phyloP scores from a whole-genome alignment of 2,329 filamentous ascomycete species.

The Ascochyta fabae region DNA sequence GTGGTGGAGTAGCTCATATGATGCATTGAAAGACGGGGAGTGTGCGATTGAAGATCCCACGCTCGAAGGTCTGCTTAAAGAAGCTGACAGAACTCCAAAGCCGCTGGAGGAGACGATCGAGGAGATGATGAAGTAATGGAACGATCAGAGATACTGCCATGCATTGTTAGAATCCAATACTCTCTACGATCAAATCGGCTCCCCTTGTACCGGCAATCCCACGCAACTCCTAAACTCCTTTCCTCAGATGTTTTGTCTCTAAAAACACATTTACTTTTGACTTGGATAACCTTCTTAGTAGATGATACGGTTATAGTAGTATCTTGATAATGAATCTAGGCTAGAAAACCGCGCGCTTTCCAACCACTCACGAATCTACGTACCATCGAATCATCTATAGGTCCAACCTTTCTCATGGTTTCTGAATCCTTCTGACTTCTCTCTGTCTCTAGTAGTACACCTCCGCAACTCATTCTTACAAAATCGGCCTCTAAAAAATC shows the following conservation, averaged over 20 bases:
- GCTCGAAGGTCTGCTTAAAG: slow-evolving; percentile 48
- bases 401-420: slow-evolving; percentile 33
- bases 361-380: slow-evolving; percentile 16
- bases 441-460: slow-evolving; percentile 50
- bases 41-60: slow-evolving; percentile 52
- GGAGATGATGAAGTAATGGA: slow-evolving; percentile 46
- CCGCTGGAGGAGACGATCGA: slow-evolving; percentile 49
- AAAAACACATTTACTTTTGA: too few relatives aligned
- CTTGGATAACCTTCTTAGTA: too few relatives aligned
- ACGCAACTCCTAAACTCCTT: too few relatives aligned
- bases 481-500: slow-evolving; percentile 48
- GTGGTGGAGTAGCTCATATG: slow-evolving; percentile 57
- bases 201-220: too few relatives aligned
- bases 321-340: neutral
- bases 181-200: too few relatives aligned
- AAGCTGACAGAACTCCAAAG: slow-evolving; percentile 45
- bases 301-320: neutral
- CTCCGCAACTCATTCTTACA: slow-evolving; percentile 56
- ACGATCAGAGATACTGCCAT: too few relatives aligned
- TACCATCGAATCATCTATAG: slow-evolving; percentile 15
- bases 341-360: slow-evolving; percentile 15
- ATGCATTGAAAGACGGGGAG: slow-evolving; percentile 52
- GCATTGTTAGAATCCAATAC: too few relatives aligned
- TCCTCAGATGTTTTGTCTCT: too few relatives aligned
- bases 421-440: slow-evolving; percentile 48